Conservation (phyloP, 2,329 filamentous ascomycete species). For the Epichloe scottii region DNA sequence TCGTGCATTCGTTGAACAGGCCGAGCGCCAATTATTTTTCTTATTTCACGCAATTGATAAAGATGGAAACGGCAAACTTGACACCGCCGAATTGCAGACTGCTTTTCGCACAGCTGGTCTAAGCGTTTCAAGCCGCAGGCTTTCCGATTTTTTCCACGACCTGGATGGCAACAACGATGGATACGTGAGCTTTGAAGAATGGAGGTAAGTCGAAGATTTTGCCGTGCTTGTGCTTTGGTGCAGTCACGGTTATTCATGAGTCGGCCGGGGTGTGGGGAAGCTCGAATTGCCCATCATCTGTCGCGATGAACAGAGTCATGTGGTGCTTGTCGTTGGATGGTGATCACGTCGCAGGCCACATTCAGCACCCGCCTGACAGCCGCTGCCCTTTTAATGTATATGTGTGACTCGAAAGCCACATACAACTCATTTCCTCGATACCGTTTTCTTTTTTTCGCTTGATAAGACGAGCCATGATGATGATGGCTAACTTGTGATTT, state of each 20-base stretch:
- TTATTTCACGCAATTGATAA: conserved; percentile 82
- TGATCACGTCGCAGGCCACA: conserved; percentile 1
- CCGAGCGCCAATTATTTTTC: conserved; percentile 68
- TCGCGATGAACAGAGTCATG: conserved; percentile 10
- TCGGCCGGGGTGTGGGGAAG: neutral
- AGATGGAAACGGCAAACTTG: conserved; percentile 73
- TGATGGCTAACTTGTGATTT: conserved; percentile 8
- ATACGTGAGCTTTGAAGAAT: conserved; percentile 82
- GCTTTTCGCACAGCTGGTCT: conserved; percentile 74
- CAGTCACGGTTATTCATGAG: neutral
- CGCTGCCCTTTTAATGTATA: neutral
- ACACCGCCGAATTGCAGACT: conserved; percentile 67
- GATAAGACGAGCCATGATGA: neutral
- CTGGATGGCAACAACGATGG: conserved; percentile 86
- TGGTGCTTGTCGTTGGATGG: conserved; percentile 6
- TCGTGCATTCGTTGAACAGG: conserved; percentile 71
- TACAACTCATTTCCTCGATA: too few relatives aligned
- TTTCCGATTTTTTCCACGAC: conserved; percentile 78
- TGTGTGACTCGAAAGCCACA: neutral
- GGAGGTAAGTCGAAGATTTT: conserved; percentile 58
- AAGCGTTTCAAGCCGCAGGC: conserved; percentile 60
- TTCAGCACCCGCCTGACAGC: neutral
- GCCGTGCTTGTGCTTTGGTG: neutral
- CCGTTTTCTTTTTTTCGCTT: neutral
- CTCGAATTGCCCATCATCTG: conserved; percentile 5